Conservation (phyloP, 768 basidiomycete genomes). For the Stropharia rugosoannulata region DNA sequence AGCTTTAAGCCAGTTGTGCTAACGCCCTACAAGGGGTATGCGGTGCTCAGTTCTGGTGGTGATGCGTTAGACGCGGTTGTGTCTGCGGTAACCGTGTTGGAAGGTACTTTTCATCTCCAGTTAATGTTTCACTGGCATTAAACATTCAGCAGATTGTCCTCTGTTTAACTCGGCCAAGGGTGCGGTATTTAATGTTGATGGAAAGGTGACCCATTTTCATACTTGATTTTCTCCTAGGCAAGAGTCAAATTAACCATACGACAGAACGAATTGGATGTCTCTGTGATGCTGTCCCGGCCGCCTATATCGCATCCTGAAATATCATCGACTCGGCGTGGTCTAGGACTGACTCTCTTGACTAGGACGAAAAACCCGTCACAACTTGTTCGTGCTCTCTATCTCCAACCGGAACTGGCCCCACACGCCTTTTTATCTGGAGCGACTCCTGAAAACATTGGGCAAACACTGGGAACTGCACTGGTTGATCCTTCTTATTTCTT, state of each 20-base stretch:
- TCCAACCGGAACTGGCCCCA: conserved; percentile 57
- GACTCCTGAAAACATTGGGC: conserved; percentile 61
- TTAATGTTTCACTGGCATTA: background rate
- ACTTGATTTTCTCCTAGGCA: background rate
- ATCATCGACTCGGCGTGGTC: conserved; percentile 57
- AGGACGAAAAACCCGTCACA: conserved; percentile 71
- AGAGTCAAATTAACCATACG: background rate
- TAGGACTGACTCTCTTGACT: conserved; percentile 65
- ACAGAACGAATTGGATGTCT: conserved; percentile 82
- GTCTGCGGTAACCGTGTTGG: conserved; percentile 70
- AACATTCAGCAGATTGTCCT: conserved; percentile 52
- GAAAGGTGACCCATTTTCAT: conserved; percentile 49
- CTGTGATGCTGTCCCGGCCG: conserved; percentile 78
- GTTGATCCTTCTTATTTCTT: conserved; percentile 81
- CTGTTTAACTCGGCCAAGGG: conserved; percentile 82
- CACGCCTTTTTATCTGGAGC: conserved; percentile 73
- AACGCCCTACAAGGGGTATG: conserved; percentile 43
- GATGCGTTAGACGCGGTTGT: conserved; percentile 84
- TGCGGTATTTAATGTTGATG: conserved; percentile 78
- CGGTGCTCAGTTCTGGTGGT: conserved; percentile 62
- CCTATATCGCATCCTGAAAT: conserved; percentile 64
- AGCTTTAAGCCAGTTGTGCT: background rate
- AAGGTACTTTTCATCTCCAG: conserved; percentile 44
- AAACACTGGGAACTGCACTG: conserved; percentile 49
- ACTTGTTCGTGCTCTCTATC: conserved; percentile 68